These are phyloP conservation scores for Boletus subcaerulescens DNA, from an alignment of 768 basidiomycete genomes.

Conservation along the genomic window DNA sequence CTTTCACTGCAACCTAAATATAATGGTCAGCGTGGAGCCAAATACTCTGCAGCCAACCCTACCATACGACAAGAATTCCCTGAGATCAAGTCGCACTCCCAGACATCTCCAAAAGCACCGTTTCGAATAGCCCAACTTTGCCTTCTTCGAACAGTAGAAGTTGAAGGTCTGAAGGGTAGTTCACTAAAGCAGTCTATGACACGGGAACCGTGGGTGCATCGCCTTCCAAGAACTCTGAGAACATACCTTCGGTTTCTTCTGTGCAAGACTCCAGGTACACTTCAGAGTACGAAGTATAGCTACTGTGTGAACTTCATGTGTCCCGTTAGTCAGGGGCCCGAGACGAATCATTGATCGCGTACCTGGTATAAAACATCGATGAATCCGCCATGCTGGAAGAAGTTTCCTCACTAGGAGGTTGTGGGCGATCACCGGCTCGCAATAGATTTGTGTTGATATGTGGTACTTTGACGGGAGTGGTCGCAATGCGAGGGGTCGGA, in stretches of 20 bases:
- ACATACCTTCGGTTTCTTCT: constrained; percentile 11
- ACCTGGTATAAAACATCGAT: constrained; percentile 12
- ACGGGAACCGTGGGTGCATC: not conserved
- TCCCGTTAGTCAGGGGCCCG: not conserved
- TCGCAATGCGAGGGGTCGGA: constrained; percentile 2
- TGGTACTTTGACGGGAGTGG: not conserved
- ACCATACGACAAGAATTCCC: constrained; percentile 6
- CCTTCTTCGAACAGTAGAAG: constrained; percentile 4
- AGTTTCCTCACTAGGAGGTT: constrained; percentile 1
- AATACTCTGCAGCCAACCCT: not conserved
- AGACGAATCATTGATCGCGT: not conserved
- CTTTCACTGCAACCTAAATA: constrained; percentile 23
- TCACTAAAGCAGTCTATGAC: constrained; percentile 7
- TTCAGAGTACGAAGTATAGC: constrained; percentile 11
- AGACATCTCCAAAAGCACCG: constrained; percentile 23
- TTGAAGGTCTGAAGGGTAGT: constrained; percentile 4
- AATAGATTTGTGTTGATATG: not conserved
- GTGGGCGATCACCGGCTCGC: not conserved
- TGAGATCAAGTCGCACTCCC: constrained; percentile 21
- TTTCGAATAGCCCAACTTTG: not conserved
- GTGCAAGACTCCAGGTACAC: not conserved
- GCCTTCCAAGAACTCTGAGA: not conserved
- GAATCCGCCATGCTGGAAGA: not conserved
- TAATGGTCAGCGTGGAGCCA: not conserved
- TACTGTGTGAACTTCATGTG: constrained; percentile 9